Percentiles rank a stretch among this genome's conserved stretches.
phyloP scores from a whole-genome alignment of 345 rosid genomes.

The Pistacia atlantica region DNA sequence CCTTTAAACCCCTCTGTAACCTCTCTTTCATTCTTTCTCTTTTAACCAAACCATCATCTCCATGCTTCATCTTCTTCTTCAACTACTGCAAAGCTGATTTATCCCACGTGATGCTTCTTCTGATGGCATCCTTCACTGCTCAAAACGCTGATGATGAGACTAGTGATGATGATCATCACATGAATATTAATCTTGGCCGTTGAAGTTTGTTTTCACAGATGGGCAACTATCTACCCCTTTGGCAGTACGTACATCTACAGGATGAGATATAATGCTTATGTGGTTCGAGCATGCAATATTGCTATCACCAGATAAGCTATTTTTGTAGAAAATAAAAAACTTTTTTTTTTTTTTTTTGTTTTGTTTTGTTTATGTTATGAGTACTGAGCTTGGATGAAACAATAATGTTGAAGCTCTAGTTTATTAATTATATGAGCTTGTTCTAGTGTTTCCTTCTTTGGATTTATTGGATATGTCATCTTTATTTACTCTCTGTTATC shows the following conservation, averaged over 20 bases:
- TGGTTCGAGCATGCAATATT: constrained; percentile 14
- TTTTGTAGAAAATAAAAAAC: neutral
- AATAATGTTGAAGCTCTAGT: constrained; percentile 8
- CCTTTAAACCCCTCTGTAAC: constrained; percentile 15
- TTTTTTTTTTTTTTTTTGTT: neutral
- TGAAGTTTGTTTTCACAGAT: constrained; percentile 20
- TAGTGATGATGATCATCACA: constrained; percentile 23
- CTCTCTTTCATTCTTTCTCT: constrained; percentile 12
- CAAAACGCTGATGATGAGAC: constrained; percentile 1
- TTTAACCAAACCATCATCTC: neutral
- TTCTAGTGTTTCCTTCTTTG: neutral
- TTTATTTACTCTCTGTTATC: neutral
- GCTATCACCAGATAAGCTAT: neutral
- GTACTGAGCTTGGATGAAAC: constrained; percentile 7
- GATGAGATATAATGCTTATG: constrained; percentile 1
- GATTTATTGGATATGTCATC: neutral
- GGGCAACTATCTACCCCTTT: constrained; percentile 53
- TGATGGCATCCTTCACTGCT: constrained; percentile 7
- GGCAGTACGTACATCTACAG: constrained; percentile 23
- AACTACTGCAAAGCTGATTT: neutral
- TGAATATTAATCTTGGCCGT: neutral
- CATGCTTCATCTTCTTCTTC: too few relatives aligned
- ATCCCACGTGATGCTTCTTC: neutral
- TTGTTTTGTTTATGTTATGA: neutral
- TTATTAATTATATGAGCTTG: neutral